phyloP scores from a whole-genome alignment of 495 filamentous ascomycete genomes.

The Neurospora tetraspora region DNA sequence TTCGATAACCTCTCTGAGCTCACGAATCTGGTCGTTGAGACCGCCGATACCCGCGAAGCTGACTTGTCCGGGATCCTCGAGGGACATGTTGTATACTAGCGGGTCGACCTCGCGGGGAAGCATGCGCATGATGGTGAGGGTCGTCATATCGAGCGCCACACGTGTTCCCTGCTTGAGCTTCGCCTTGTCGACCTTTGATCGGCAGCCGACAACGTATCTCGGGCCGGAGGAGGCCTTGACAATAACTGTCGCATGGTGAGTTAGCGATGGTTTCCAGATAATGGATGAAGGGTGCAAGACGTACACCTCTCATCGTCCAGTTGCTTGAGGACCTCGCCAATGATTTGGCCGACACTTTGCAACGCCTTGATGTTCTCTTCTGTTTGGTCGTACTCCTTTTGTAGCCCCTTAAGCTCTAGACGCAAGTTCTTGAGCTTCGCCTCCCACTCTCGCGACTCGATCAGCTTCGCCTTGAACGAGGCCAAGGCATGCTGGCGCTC shows the following conservation, averaged over 20 bases:
- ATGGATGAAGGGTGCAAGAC: constrained; percentile 20
- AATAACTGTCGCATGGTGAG: constrained; percentile 33
- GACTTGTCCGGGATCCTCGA: constrained; percentile 96
- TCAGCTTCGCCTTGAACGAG: constrained; percentile 81
- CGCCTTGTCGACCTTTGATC: constrained; percentile 92
- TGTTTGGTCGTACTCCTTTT: constrained; percentile 90
- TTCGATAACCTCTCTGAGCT: constrained; percentile 96
- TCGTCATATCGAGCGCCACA: constrained; percentile 99
- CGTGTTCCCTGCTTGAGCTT: constrained; percentile 98
- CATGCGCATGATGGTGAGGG: constrained; percentile 99
- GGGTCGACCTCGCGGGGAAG: constrained; percentile 97
- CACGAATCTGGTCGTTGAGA: constrained; percentile 96
- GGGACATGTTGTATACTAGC: constrained; percentile 98
- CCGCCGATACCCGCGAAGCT: constrained; percentile 99
- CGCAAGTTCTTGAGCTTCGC: constrained; percentile 88
- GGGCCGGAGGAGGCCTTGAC: constrained; percentile 93
- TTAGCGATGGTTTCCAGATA: background rate
- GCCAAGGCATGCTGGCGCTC: constrained; percentile 79
- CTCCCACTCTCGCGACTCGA: constrained; percentile 97
- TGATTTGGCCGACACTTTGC: constrained; percentile 98
- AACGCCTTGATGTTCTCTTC: constrained; percentile 99
- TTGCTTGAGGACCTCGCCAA: constrained; percentile 97
- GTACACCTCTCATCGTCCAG: constrained; percentile 97
- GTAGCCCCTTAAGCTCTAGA: constrained; percentile 87
- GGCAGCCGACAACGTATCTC: constrained; percentile 96